Percentiles rank a stretch among this genome's conserved stretches.
Evolutionary conservation across 2,329 filamentous ascomycete species (phyloP).

Genomic region (Neophaeococcomyces aloes): DNA sequence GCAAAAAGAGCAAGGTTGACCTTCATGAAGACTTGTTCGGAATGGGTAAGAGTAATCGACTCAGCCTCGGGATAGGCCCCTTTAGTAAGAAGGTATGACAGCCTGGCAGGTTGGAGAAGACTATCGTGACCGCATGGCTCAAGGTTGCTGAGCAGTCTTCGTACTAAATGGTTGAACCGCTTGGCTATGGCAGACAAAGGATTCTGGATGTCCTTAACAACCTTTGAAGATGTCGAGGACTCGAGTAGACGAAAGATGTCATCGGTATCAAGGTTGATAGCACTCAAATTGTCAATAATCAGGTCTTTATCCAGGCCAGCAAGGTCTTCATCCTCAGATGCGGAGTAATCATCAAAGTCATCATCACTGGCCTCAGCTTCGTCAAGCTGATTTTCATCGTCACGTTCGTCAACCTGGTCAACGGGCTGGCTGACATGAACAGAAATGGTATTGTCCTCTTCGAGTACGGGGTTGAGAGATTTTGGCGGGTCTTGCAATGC

Average conservation of each 20-base stretch:
- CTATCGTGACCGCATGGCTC: conserved; percentile 22
- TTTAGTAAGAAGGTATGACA: not conserved
- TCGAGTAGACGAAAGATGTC: conserved; percentile 10
- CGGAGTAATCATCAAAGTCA: not conserved
- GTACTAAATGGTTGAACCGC: conserved; percentile 21
- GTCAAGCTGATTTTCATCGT: not conserved
- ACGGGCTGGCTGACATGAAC: not conserved
- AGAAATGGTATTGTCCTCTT: conserved; percentile 1
- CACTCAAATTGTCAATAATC: conserved; percentile 13
- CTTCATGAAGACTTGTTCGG: not conserved
- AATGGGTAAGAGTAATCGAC: not conserved
- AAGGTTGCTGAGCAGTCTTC: conserved; percentile 22
- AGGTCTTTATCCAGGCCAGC: conserved; percentile 12
- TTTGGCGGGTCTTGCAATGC: conserved; percentile 10
- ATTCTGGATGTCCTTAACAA: not conserved
- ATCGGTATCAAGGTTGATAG: conserved; percentile 12
- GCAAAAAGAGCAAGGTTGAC: conserved; percentile 37
- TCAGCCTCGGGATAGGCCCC: no score
- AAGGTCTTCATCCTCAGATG: conserved; percentile 4
- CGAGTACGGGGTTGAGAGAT: conserved; percentile 8
- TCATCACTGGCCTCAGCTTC: not conserved
- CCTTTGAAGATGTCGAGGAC: conserved; percentile 1
- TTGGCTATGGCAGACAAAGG: conserved; percentile 12
- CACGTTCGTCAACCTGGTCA: not conserved
- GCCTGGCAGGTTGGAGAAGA: not conserved